Evolutionary conservation across 1,139 yeast genomes (phyloP), one percentile per base, ranked within the genome.

Genomic region (Wickerhamomyces sp.): DNA sequence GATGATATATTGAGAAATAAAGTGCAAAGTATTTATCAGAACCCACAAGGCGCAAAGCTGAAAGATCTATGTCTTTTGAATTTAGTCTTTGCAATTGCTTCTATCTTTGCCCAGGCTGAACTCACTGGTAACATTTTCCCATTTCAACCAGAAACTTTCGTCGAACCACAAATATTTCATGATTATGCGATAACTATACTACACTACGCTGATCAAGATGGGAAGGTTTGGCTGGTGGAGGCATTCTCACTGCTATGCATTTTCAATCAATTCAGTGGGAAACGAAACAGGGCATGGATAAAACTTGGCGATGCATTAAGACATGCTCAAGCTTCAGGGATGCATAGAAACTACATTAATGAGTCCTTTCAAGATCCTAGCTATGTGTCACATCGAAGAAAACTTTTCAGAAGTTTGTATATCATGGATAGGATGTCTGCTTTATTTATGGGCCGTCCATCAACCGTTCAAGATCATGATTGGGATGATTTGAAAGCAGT

Each of bases 241-340:
- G 65, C 67, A 4, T 60, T 71, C 41, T 54, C 67, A 31, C 51
- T 72, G 32, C 56, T 64, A 21, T 65, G 59, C 43, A 62, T 68
- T 45, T 70, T 60, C 46, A 65, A 69, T 43, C 71, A 68, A 40
- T 49, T 60, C 20, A 58, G 58, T 15, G 63, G 70, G n/a, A 61
- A 64, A 35, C 59, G 69, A 43, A 63, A 65, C 37, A 62, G 70
- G 0, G 65, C 74, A 10, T 72, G 76, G 74, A 57, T 63, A 9
- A 56, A 59, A 35, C 45, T 64, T 4, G 67, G 67, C 5, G 38
- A 41, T 17, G 59, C 65, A 1, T 60, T 63, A 5, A 45, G 64
- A n/a, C 49, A 57, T 41, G 63, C 61, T 1, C 63, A 58, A 35
- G 51, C 60, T 1, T 43, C 58, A 24, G 65, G 64, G 2, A 37